Evolutionary conservation across 1,284 basidiomycete genomes (phyloP).

Genomic region (Melampsora americana): DNA sequence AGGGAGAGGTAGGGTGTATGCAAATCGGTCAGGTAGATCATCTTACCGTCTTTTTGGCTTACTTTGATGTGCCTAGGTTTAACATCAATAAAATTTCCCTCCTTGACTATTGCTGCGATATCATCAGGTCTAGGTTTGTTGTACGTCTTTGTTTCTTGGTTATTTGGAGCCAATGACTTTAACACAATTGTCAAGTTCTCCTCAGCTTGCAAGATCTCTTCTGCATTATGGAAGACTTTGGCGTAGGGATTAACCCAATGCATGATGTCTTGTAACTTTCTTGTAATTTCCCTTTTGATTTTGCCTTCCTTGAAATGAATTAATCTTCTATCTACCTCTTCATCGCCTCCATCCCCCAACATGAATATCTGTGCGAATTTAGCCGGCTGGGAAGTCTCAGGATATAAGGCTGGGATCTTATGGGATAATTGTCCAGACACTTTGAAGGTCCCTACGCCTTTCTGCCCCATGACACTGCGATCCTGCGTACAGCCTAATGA

Average conservation of each 20-base stretch:
- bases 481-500: not conserved
- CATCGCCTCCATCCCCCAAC: not conserved
- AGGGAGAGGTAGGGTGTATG: not conserved
- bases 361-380: conserved; percentile 6
- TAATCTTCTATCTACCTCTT: not conserved
- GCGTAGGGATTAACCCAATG: too few species aligned
- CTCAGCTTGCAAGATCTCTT: not conserved
- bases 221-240: not conserved
- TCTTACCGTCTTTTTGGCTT: not conserved
- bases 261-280: too few species aligned
- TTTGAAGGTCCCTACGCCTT: not conserved
- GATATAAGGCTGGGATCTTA: not conserved
- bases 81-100: too few species aligned
- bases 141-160: not conserved
- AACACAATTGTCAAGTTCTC: not conserved
- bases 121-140: not conserved
- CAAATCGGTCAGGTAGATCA: not conserved
- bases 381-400: too few species aligned
- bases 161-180: not conserved
- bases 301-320: too few species aligned
- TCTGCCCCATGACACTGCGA: not conserved
- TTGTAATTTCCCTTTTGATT: too few species aligned
- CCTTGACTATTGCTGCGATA: not conserved
- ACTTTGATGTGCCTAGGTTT: not conserved
- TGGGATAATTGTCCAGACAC: not conserved